Percentiles rank a stretch among this genome's conserved stretches.
phyloP scores from a whole-genome alignment of 1,139 yeast species.

The Zygosaccharomyces pseudobailii region DNA sequence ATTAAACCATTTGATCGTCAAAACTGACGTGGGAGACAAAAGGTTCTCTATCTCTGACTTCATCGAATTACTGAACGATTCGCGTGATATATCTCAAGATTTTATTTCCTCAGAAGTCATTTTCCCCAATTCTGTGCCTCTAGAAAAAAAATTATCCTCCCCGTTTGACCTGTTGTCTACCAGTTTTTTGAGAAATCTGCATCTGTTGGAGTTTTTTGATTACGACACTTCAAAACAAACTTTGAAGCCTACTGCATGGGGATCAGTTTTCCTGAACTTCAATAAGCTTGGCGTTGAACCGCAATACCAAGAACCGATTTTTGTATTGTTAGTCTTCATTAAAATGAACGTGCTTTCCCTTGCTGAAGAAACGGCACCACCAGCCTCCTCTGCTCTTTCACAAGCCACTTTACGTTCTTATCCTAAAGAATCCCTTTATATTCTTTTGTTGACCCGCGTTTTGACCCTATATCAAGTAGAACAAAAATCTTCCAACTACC shows the following conservation, averaged over 20 bases:
- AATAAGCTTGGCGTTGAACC: constrained; percentile 33
- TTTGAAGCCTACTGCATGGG: constrained; percentile 50
- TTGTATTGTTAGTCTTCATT: constrained; percentile 46
- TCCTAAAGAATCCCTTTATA: constrained; percentile 36
- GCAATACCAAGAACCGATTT: constrained; percentile 36
- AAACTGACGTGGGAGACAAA: constrained; percentile 24
- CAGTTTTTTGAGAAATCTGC: constrained; percentile 53
- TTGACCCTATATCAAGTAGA: constrained; percentile 52
- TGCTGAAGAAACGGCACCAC: constrained; percentile 32
- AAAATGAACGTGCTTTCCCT: constrained; percentile 39
- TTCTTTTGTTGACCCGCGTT: constrained; percentile 53
- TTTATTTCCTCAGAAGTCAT: constrained; percentile 41
- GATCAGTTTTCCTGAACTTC: constrained; percentile 43
- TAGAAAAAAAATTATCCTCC: constrained; percentile 36
- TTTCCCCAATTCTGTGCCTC: constrained; percentile 31
- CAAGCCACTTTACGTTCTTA: constrained; percentile 32
- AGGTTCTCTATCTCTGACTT: constrained; percentile 29
- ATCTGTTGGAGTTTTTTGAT: constrained; percentile 52
- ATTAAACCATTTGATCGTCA: constrained; percentile 38
- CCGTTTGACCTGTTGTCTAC: constrained; percentile 58
- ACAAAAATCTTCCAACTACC: constrained; percentile 54
- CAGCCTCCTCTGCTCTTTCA: constrained; percentile 31
- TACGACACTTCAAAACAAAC: constrained; percentile 35
- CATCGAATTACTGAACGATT: constrained; percentile 23
- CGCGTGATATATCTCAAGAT: constrained; percentile 25